phyloP scores from a whole-genome alignment of 257 asterid species.

The Ophiorrhiza pumila region DNA sequence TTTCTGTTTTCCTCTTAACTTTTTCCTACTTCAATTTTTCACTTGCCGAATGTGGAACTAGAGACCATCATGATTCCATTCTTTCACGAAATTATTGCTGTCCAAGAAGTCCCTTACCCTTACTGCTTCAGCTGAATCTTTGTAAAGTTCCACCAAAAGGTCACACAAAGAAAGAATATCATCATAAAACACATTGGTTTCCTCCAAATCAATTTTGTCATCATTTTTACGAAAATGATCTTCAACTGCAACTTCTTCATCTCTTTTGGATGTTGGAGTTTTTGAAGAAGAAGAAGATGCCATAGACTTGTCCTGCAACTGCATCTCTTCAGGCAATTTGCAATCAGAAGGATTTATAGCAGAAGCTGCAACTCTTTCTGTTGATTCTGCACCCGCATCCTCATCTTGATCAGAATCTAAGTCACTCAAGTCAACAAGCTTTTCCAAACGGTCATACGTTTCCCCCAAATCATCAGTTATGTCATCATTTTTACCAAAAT shows the following conservation, averaged over 20 bases:
- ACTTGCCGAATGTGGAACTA: too few relatives aligned
- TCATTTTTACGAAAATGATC: conserved; percentile 14
- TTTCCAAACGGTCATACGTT: too few relatives aligned
- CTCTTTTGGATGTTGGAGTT: conserved; percentile 23
- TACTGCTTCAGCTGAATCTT: conserved; percentile 22
- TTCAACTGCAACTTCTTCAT: too few relatives aligned
- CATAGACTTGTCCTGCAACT: too few relatives aligned
- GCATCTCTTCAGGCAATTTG: too few relatives aligned
- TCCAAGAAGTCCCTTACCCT: conserved; percentile 35
- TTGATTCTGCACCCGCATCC: conserved; percentile 9
- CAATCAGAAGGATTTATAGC: too few relatives aligned
- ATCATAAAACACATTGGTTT: conserved; percentile 29
- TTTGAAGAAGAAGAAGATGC: conserved; percentile 22
- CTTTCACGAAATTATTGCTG: conserved; percentile 51
- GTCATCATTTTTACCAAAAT: too few relatives aligned
- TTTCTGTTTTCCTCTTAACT: not conserved
- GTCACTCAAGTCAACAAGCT: too few relatives aligned
- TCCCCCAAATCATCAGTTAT: too few relatives aligned
- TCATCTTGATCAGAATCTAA: too few relatives aligned
- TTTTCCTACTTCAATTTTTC: not conserved
- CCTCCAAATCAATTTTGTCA: conserved; percentile 11
- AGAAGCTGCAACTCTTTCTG: conserved; percentile 15
- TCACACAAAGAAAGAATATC: conserved; percentile 46
- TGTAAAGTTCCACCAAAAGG: conserved; percentile 39
- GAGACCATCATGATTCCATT: conserved; percentile 39